phyloP scores from a whole-genome alignment of 2,329 filamentous ascomycete genomes.

The Aureobasidium sp. region DNA sequence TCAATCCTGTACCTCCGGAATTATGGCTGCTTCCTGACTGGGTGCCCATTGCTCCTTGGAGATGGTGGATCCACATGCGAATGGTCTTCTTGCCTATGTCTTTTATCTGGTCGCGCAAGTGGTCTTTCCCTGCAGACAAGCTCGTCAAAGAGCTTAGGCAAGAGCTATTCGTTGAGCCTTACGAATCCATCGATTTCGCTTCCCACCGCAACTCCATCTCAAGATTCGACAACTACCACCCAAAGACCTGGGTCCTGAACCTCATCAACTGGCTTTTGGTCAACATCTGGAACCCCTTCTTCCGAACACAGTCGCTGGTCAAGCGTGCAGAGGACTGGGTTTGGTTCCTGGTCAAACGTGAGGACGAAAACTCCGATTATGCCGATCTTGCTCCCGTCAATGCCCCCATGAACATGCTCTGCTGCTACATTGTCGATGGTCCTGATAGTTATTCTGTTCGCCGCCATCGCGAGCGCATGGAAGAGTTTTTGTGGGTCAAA shows the following conservation, averaged over 20 bases:
- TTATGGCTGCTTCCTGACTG: slow-evolving; percentile 57
- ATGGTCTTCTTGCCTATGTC: slow-evolving; percentile 92
- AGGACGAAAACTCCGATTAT: slow-evolving; percentile 89
- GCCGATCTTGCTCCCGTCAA: slow-evolving; percentile 83
- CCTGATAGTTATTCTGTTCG: slow-evolving; percentile 64
- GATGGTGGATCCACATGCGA: slow-evolving; percentile 99
- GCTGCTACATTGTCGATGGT: slow-evolving; percentile 78
- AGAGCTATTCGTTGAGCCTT: slow-evolving; percentile 76
- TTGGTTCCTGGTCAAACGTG: slow-evolving; percentile 77
- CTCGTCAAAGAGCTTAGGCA: slow-evolving; percentile 65
- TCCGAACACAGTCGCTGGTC: slow-evolving; percentile 60
- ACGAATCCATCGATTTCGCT: slow-evolving; percentile 70
- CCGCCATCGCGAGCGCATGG: slow-evolving; percentile 70
- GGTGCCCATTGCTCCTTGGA: slow-evolving; percentile 55
- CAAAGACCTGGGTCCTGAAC: slow-evolving; percentile 80
- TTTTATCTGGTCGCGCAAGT: slow-evolving; percentile 78
- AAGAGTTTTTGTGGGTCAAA: slow-evolving; percentile 89
- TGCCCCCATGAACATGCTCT: slow-evolving; percentile 80
- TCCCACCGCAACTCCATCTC: slow-evolving; percentile 76
- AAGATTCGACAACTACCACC: slow-evolving; percentile 79
- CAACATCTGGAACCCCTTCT: slow-evolving; percentile 71
- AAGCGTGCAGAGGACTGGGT: slow-evolving; percentile 71
- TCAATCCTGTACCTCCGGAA: slow-evolving; percentile 91
- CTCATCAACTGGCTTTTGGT: slow-evolving; percentile 69
- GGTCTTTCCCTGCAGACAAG: slow-evolving; percentile 58